Base-by-base conservation (phyloP, 257 asterid genomes). In the Salvia miltiorrhiza region DNA sequence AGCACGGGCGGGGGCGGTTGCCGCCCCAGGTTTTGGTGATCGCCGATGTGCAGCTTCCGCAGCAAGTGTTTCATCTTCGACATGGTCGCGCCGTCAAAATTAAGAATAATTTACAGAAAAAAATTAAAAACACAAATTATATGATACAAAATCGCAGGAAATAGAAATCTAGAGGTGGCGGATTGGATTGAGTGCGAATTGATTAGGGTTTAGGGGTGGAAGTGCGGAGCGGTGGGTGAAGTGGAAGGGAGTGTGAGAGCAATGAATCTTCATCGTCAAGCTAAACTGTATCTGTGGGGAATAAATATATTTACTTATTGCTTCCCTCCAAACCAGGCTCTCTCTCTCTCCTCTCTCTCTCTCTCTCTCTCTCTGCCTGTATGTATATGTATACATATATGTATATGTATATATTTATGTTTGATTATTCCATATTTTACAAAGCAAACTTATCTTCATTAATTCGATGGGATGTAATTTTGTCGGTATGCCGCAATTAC, bases 41-140 rank as follows among this genome's bases (percentile, higher is more conserved):
- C 84, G 56, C 96, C 92, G 82, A 92, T 87, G 83, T 92, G 97
- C 71, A 92, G 87, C 88, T 87, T 92, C 49, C 97, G 84, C 76
- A 92, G 87, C 60, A 92, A 78, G 85, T 87, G 95, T 73, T 89
- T 92, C 95, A 92, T 79, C 83, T 86, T 92, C 65, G 96, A 89
- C 97, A 89, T 88, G 73, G 7, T 21, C 74, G 78, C 37, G 9
- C 65, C 69, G 74, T 77, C 83, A 56, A 80, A 61, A 33, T 9
- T 1, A 26, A 9, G 14, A 23, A 58, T 16, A 39, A 60, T 57
- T 32, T 19, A 28, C 65, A 12, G 64, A 7, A 68, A 67, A 16
- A 26, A 60, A 37, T 37, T 6, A 28, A 4, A 5, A 23, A n/a
- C 1, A 41, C 10, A 5, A 63, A n/a, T 63, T 45, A n/a, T n/a